Evolutionary conservation across 768 basidiomycete species (phyloP), one percentile per base, ranked within the genome.

Genomic region (Dacryopinax spathularia): DNA sequence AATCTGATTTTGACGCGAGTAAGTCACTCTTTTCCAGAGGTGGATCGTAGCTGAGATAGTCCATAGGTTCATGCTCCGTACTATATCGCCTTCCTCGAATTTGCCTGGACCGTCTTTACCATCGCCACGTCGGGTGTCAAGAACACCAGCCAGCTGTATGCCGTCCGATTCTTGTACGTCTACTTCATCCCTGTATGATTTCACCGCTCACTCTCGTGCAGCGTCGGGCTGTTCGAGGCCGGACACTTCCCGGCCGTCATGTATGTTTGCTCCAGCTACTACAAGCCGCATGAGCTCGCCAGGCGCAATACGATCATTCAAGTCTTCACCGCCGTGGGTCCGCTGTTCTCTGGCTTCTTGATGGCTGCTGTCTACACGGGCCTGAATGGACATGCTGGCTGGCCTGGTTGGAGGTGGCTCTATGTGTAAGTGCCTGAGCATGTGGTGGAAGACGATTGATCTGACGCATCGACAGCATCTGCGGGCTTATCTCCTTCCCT

Each of bases 191-290:
- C 2, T 6, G 15, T 33, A 18, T 25, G 4, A 16, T 7, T 2
- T 63, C 29, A 15, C n/a, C 36, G 39, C 61, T 63, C 34, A 43
- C 39, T 62, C 33, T 15, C 18, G n/a, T 13, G 3, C 29, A 68
- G 69, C 35, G 65, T 67, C 34, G 68, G 69, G 15, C 63, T 70
- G 1, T 70, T 70, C 62, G 69, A 70, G 48, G 66, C 68, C 33
- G 69, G 69, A 2, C 68, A 70, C 60, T 70, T 70, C 65, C 69
- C 69, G 0, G 66, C 68, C 2, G 65, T 66, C 41, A 70, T 68
- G 68, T 70, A 70, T 44, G 65, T 70, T 27, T 65, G 64, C 34
- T 68, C 69, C 20, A 66, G 63, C 39, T 70, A 68, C 39, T 70
- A 70, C 65, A 67, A 68, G 43, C 69, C 69, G 4, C 66, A 66